Evolutionary conservation across 2,329 filamentous ascomycete genomes (phyloP), one percentile per base, ranked within the genome.

Genomic region (Talaromyces sp.): DNA sequence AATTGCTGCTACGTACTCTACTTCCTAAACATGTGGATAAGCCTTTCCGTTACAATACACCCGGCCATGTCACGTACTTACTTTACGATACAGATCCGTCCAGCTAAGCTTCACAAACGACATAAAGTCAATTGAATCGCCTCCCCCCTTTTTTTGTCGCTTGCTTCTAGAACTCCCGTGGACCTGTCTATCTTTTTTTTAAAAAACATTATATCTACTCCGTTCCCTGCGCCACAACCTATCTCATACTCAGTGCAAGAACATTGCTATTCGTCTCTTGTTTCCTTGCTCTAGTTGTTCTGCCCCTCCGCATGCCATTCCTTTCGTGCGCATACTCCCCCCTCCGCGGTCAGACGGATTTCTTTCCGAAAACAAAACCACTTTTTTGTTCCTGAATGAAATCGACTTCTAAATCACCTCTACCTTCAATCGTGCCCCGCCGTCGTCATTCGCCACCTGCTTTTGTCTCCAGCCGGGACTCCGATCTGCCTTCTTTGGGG

Each of bases 371-470:
- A 12, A 24, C 10, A 70, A 70, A 67, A 67, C 68, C 64, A 74
- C 48, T 53, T 60, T 53, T 60, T 27, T 46, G 70, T 71, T 69
- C 66, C 64, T 69, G 64, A 71, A 74, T 62, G 69, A 74, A 63
- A 62, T 66, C 64, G 68, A 41, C 52, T 50, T 52, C 51, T 58
- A 53, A 31, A 50, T 32, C 53, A 52, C n/a, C 8, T 26, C 57
- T 56, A 32, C 41, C 43, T 21, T 56, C 24, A 54, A 52, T 50
- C 54, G 50, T 29, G 27, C 24, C 55, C 38, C 59, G 55, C 27
- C 59, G 27, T 46, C n/a, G 46, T 27, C 19, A 27, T 31, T 50
- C 54, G 24, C 41, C 43, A 21, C 67, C 69, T 61, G 64, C 69
- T 31, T 65, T 67, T 29, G 38, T 5, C 17, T 21, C 55, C 29